These are phyloP conservation scores for Tinospora cordifolia DNA, from an alignment of 164 flowering plant species.

Conservation along the genomic window DNA sequence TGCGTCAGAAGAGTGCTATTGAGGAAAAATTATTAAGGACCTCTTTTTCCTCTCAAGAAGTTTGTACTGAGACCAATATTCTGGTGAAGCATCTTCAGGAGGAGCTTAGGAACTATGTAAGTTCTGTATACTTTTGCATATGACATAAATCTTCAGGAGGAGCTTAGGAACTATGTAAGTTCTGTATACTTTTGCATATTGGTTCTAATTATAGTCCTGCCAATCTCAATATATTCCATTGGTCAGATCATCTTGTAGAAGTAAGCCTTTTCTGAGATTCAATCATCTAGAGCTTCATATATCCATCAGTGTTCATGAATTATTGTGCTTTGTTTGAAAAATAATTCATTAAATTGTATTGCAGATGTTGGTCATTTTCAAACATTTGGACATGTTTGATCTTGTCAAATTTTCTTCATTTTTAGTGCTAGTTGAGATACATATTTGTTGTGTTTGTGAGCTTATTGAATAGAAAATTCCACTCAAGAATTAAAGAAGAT, in stretches of 20 bases:
- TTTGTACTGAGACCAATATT: slow-evolving; percentile 30
- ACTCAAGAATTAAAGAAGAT: no score
- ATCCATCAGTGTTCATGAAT: no score
- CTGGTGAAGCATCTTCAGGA: slow-evolving; percentile 83
- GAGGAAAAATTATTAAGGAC: slow-evolving; percentile 42
- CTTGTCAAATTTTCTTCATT: no score
- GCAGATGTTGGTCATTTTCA: no score
- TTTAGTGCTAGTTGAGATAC: no score
- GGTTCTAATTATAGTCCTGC: neutral
- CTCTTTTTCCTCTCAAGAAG: slow-evolving; percentile 33
- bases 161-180: slow-evolving; percentile 76
- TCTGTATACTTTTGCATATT: slow-evolving; percentile 6
- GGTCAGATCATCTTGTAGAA: neutral
- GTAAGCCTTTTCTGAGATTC: neutral
- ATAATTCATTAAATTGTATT: no score
- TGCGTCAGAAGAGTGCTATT: slow-evolving; percentile 55
- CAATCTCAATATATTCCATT: neutral
- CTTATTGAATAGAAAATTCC: no score
- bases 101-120: slow-evolving; percentile 74
- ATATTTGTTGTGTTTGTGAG: no score
- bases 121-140: slow-evolving; percentile 22
- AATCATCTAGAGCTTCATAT: neutral
- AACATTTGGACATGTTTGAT: no score
- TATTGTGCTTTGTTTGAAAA: no score
- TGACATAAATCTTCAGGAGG: slow-evolving; percentile 74